Evolutionary conservation across 164 flowering plant species (phyloP).

Genomic region (Stephania cephalantha): DNA sequence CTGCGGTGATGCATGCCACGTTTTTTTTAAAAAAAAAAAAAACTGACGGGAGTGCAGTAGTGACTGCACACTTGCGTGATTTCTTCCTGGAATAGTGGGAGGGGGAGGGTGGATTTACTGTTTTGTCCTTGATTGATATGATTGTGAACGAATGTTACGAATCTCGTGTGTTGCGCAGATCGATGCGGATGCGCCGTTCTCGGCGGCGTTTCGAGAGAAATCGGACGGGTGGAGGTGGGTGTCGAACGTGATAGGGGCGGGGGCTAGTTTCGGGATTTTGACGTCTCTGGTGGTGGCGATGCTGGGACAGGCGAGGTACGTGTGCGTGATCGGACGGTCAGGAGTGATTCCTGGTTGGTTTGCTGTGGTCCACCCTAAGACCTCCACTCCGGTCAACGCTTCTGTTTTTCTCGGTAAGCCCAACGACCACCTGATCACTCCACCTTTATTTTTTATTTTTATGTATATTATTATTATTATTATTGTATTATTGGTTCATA

Average conservation of each 20-base stretch:
- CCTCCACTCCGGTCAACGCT: constrained; percentile 91
- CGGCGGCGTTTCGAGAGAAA: constrained; percentile 55
- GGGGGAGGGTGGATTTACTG: background rate
- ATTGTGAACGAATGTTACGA: too few relatives aligned
- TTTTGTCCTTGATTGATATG: background rate
- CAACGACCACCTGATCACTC: background rate
- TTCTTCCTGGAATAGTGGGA: background rate
- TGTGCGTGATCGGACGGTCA: constrained; percentile 97
- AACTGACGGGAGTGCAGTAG: background rate
- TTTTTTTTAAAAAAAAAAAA: background rate
- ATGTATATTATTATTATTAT: background rate
- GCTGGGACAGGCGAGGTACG: constrained; percentile 95
- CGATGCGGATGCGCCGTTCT: constrained; percentile 65
- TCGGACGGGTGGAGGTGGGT: constrained; percentile 71
- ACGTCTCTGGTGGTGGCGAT: constrained; percentile 91
- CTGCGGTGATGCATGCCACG: background rate
- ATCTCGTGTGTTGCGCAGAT: constrained; percentile 33
- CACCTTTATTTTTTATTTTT: background rate
- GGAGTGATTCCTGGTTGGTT: constrained; percentile 81
- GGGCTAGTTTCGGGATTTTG: constrained; percentile 90
- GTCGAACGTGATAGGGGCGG: constrained; percentile 73
- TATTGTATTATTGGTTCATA: too few relatives aligned
- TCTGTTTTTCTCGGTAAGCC: constrained; percentile 73
- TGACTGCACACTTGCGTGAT: background rate
- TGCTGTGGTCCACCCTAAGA: constrained; percentile 75